phyloP scores from a whole-genome alignment of 2,329 filamentous ascomycete species.

The Penicillium sp. region DNA sequence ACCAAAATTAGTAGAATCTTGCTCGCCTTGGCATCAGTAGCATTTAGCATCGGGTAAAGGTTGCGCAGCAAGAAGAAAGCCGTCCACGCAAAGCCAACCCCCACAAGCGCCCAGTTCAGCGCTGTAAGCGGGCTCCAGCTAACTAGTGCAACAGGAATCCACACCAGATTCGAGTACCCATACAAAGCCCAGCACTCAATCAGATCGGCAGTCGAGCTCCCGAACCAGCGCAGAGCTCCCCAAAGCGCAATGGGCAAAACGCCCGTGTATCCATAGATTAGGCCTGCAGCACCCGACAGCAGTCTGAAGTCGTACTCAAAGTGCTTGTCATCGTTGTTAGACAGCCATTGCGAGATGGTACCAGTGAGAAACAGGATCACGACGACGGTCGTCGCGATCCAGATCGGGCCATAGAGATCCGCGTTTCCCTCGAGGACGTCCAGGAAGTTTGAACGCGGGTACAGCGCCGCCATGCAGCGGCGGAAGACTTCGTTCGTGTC shows the following conservation, averaged over 20 bases:
- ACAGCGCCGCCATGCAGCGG: slow-evolving; percentile 85
- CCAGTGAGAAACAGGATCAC: slow-evolving; percentile 93
- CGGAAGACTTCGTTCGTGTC: slow-evolving; percentile 86
- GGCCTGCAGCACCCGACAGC: slow-evolving; percentile 82
- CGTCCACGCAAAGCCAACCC: slow-evolving; percentile 78
- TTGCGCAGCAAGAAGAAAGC: slow-evolving; percentile 82
- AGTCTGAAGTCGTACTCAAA: slow-evolving; percentile 92
- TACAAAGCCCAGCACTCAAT: slow-evolving; percentile 95
- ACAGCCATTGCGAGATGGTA: slow-evolving; percentile 88
- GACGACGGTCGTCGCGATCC: slow-evolving; percentile 97
- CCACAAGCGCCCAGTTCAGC: slow-evolving; percentile 93
- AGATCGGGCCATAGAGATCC: slow-evolving; percentile 94
- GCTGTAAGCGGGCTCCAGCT: slow-evolving; percentile 83
- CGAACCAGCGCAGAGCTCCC: slow-evolving; percentile 90
- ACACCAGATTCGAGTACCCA: slow-evolving; percentile 94
- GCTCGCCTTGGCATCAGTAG: slow-evolving; percentile 87
- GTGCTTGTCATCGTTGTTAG: slow-evolving; percentile 63
- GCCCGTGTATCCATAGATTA: slow-evolving; percentile 93
- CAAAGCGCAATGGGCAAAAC: slow-evolving; percentile 83
- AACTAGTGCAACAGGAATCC: slow-evolving; percentile 91
- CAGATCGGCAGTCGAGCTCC: slow-evolving; percentile 86
- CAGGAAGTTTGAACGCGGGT: slow-evolving; percentile 89
- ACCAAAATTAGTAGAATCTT: slow-evolving; percentile 84
- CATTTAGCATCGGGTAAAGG: slow-evolving; percentile 85
- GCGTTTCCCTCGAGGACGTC: slow-evolving; percentile 96